These are phyloP conservation scores for Hemerocallis citrina DNA, from an alignment of 106 monocot genomes.

Conservation along the genomic window DNA sequence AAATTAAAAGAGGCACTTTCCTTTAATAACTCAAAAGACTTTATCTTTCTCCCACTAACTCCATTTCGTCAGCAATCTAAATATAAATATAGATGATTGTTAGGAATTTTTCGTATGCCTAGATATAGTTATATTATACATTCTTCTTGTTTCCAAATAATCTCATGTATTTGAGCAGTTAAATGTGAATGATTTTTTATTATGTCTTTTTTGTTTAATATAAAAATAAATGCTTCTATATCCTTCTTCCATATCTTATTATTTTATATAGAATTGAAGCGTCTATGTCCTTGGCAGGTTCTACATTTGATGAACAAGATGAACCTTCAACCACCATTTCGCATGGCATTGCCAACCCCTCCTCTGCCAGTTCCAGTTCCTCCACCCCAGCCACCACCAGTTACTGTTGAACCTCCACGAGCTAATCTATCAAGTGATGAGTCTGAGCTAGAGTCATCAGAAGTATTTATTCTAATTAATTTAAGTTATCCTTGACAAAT, in stretches of 20 bases:
- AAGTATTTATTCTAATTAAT: slow-evolving; percentile 25
- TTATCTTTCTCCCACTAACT: no score
- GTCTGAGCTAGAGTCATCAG: slow-evolving; percentile 94
- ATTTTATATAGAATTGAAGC: not conserved
- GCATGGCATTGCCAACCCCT: slow-evolving; percentile 89
- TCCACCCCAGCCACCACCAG: slow-evolving; percentile 43
- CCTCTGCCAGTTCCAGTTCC: slow-evolving; percentile 70
- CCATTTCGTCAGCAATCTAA: no score
- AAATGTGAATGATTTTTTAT: not conserved
- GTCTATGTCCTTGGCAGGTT: slow-evolving; percentile 40
- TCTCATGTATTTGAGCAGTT: not conserved
- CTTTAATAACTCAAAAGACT: no score
- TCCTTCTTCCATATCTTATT: not conserved
- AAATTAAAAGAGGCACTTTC: no score
- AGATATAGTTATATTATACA: not conserved
- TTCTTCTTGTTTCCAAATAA: not conserved
- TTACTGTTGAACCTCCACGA: slow-evolving; percentile 6
- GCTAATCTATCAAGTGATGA: slow-evolving; percentile 70
- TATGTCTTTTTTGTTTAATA: not conserved
- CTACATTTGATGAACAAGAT: slow-evolving; percentile 99
- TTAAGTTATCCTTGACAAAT: not conserved
- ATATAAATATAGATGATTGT: not conserved
- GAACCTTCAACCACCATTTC: slow-evolving; percentile 97
- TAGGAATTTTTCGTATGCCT: not conserved
- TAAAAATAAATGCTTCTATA: not conserved